Base-by-base conservation (phyloP, 352 stramenopile genomes). In the Phytophthora brassicae region DNA sequence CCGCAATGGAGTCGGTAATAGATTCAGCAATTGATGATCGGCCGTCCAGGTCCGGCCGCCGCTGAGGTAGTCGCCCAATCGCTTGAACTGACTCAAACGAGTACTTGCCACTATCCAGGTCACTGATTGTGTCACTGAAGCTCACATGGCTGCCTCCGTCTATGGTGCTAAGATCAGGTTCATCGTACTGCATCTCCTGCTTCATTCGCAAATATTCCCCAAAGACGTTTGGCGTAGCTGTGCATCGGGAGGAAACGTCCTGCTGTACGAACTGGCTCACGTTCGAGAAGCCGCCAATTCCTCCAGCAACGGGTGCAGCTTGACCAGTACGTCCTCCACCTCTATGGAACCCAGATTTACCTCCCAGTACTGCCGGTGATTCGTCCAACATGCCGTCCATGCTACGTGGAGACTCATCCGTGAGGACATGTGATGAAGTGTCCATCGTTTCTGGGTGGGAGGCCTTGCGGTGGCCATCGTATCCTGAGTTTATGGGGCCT, bases 201-300 rank as follows among this genome's bases (percentile, higher is more conserved):
- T 90, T 90, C 79, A 88, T 89, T 38, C 81, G 81, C 49, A 90
- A 51, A 50, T 90, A 90, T 71, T 90, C 81, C 26, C 72, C 75
- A 38, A 88, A 86, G 47, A 90, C 76, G 60, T 90, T 88, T 20
- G 74, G 69, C 28, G 67, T 84, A 57, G 77, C 73, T 16, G 77
- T 84, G 35, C 64, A 79, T 5, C 76, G 81, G 5, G 67, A 72
- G 19, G 68, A 66, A 5, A 86, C 56, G 66, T 88, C 78, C 55
- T 85, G 73, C 41, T 79, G 69, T 20, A 86, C 65, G 17, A 77
- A 68, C 33, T 82, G 66, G 51, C 70, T 88, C 44, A 85, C 62
- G 33, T 72, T 69, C 16, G 72, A 75, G 63, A 88, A 88, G 11
- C 66, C 75, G 24, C 58, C 62, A 9, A 75, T 73, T 23, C 63